These are phyloP conservation scores for Yarrowia sp. DNA, from an alignment of 805 yeast species.

Conservation along the genomic window DNA sequence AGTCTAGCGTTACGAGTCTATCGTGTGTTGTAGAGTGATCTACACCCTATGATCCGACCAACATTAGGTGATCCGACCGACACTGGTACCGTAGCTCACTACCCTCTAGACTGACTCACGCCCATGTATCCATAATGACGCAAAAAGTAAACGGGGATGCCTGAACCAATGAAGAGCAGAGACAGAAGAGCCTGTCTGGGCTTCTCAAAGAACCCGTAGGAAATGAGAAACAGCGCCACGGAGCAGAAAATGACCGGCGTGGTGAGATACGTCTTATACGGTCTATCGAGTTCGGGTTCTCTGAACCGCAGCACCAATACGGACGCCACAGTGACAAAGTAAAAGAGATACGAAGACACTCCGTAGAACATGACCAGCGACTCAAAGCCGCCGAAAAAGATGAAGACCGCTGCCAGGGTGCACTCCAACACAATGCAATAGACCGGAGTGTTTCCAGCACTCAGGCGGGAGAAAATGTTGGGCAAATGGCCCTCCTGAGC, in stretches of 20 bases:
- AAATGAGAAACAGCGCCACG: slow-evolving; percentile 40
- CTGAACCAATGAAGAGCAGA: slow-evolving; percentile 34
- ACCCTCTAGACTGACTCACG: neutral
- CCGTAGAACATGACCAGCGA: slow-evolving; percentile 42
- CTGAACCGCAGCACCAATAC: slow-evolving; percentile 38
- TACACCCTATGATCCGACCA: too few species aligned
- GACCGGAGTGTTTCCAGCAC: slow-evolving; percentile 37
- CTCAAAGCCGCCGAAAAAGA: slow-evolving; percentile 41
- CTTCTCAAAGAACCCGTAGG: slow-evolving; percentile 37
- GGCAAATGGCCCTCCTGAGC: slow-evolving; percentile 41
- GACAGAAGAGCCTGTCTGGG: slow-evolving; percentile 38
- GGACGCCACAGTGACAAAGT: slow-evolving; percentile 40
- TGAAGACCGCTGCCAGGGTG: slow-evolving; percentile 34
- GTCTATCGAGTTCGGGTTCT: slow-evolving; percentile 40
- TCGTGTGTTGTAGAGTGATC: too few species aligned
- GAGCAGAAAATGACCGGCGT: slow-evolving; percentile 41
- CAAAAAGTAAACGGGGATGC: slow-evolving; percentile 36
- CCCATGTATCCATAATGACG: slow-evolving; percentile 22
- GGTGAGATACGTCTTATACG: slow-evolving; percentile 39
- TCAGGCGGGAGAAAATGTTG: slow-evolving; percentile 31
- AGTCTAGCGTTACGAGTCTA: neutral
- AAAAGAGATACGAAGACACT: slow-evolving; percentile 37
- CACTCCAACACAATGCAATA: slow-evolving; percentile 39
- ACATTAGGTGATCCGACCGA: too few species aligned
- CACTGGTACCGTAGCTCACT: neutral